Base-by-base conservation (phyloP, 805 yeast species). In the Debaryomyces maramus region DNA sequence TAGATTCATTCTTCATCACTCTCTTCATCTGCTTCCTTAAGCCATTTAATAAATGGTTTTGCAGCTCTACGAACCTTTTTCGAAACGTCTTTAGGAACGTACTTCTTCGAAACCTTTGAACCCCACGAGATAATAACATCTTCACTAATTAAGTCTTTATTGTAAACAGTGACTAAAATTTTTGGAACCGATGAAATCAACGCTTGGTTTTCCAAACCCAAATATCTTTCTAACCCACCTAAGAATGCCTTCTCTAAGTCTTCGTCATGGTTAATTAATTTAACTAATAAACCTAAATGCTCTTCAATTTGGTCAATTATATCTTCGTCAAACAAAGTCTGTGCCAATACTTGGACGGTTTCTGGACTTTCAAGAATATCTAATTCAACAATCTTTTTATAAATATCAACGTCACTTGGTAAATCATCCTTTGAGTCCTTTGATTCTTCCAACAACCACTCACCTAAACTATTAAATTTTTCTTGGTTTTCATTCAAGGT, bases 41-140 rank as follows among this genome's bases (percentile, higher is more conserved):
- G 79, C 99, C 99, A 93, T 51, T 85, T 81, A 48, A 93, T 72
- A 70, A 93, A 93, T 21, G 98, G 96, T 69, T 89, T 90, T 45
- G 97, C 97, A 33, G 97, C 93, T 68, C 83, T 87, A 67, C 97
- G 86, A 37, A 90, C 96, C 77, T 87, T 91, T 73, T 91, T 91
- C 38, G 95, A 84, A 23, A 81, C 75, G 34, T 88, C 95, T 72
- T 91, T 93, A 46, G 95, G 86, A 45, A 93, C 97, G 56, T 83
- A 93, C 66, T 89, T 90, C 74, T 89, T 89, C 38, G 96, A 85
- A 35, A 87, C 90, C 67, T 81, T 89, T 38, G 91, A 78, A 57
- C 97, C 97, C 88, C 96, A 93, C 34, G 78, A 77, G 53, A 75
- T 62, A 36, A 88, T 77, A 31, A 78, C 85, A 42, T 86, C 96